These are phyloP conservation scores for Coemansia javaensis DNA, from an alignment of 192 early-diverging fungal genomes.

Conservation along the genomic window DNA sequence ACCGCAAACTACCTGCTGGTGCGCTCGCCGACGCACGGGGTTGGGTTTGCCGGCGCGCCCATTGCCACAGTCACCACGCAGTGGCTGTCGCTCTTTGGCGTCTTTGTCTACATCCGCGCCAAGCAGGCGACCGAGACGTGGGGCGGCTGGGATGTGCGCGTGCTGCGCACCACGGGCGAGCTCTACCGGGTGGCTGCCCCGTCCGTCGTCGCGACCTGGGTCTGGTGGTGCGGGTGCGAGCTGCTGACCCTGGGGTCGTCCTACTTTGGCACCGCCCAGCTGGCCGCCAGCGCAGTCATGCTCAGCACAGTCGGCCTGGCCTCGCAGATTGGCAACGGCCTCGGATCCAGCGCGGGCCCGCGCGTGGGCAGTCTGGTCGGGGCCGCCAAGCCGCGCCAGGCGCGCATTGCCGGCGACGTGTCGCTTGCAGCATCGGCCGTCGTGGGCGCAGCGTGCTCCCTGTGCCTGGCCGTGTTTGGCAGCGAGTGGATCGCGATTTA, in stretches of 20 bases:
- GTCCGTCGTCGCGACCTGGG: conserved; percentile 71
- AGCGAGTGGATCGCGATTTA: conserved; percentile 47
- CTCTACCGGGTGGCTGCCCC: conserved; percentile 70
- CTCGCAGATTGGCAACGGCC: conserved; percentile 65
- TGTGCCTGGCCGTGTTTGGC: conserved; percentile 6
- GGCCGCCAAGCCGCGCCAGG: conserved; percentile 50
- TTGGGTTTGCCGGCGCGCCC: conserved; percentile 79
- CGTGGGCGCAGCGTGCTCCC: conserved; percentile 26
- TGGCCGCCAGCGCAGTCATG: conserved; percentile 72
- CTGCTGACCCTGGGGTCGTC: conserved; percentile 64
- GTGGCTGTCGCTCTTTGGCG: conserved; percentile 59
- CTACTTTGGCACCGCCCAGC: conserved; percentile 65
- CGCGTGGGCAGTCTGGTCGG: conserved; percentile 76
- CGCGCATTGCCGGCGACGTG: conserved; percentile 55
- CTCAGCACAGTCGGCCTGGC: conserved; percentile 61
- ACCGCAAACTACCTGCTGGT: conserved; percentile 74
- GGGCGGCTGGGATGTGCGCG: conserved; percentile 76
- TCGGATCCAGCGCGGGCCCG: conserved; percentile 67
- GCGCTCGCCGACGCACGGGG: conserved; percentile 53
- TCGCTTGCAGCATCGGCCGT: conserved; percentile 53
- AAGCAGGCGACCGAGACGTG: conserved; percentile 63
- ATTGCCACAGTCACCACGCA: conserved; percentile 66
- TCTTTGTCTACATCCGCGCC: conserved; percentile 64
- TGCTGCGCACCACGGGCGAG: conserved; percentile 56
- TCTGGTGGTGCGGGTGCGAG: conserved; percentile 80